phyloP scores from a whole-genome alignment of 352 stramenopile species.

The Phytophthora sojae region DNA sequence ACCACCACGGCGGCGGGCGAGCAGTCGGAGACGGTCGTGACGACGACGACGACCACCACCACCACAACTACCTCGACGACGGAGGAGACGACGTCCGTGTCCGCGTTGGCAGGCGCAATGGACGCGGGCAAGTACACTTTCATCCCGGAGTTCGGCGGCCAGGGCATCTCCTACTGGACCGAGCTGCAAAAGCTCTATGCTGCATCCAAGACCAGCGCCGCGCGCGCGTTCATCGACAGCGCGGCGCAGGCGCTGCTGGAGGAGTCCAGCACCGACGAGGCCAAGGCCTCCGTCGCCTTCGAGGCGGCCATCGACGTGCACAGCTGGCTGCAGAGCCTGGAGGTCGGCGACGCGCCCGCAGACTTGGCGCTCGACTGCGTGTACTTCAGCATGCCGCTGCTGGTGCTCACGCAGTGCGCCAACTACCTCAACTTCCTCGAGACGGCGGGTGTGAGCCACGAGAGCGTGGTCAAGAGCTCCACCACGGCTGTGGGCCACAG shows the following conservation, averaged over 20 bases:
- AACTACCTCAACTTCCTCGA: conserved; percentile 84
- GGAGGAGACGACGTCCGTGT: conserved; percentile 17
- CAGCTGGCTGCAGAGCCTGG: too few relatives aligned
- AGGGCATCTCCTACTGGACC: conserved; percentile 72
- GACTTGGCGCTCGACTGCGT: too few relatives aligned
- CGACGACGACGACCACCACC: conserved; percentile 24
- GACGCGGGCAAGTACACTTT: conserved; percentile 34
- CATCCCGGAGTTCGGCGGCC: conserved; percentile 75
- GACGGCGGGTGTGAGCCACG: conserved; percentile 54
- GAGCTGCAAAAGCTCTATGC: conserved; percentile 65
- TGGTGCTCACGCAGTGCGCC: conserved; percentile 68
- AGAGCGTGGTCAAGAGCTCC: conserved; percentile 58
- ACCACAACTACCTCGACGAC: conserved; percentile 31
- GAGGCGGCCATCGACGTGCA: too few relatives aligned
- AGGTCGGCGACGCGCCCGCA: too few relatives aligned
- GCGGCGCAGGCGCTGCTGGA: conserved; percentile 55
- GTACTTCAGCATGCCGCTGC: too few relatives aligned
- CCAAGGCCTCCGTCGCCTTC: conserved; percentile 51
- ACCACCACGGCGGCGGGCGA: conserved; percentile 27
- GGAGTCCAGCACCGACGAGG: conserved; percentile 54
- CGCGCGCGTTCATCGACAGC: conserved; percentile 54
- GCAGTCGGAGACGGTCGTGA: conserved; percentile 39
- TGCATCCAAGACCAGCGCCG: conserved; percentile 34
- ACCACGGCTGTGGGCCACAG: conserved; percentile 71
- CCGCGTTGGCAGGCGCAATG: conserved; percentile 36